Percentiles rank a stretch among this genome's conserved stretches.
Evolutionary conservation across 2,329 filamentous ascomycete genomes (phyloP).

Genomic region (Cercospora berteroae): DNA sequence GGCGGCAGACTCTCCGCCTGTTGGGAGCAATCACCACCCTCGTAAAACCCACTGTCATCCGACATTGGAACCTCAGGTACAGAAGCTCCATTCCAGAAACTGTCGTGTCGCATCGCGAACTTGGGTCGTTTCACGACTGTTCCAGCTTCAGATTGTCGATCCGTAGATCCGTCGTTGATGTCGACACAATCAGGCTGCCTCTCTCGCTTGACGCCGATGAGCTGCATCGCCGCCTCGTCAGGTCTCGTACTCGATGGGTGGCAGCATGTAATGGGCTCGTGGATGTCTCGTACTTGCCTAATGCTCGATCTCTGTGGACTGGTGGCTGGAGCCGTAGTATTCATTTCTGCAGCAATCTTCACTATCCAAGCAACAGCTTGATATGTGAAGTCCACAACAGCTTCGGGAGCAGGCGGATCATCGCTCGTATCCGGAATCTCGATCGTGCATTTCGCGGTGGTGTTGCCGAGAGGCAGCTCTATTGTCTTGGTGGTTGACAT

Average conservation of each 20-base stretch:
- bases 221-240: background rate
- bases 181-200: slow-evolving; percentile 11
- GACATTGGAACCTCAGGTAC: background rate
- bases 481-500: slow-evolving; percentile 10
- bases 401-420: background rate
- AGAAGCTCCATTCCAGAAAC: background rate
- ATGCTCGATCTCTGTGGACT: slow-evolving; percentile 6
- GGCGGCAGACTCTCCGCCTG: background rate
- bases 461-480: slow-evolving; percentile 7
- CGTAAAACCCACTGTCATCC: background rate
- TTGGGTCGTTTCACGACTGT: slow-evolving; percentile 1
- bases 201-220: slow-evolving; percentile 15
- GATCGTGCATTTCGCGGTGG: slow-evolving; percentile 7
- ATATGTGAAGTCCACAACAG: slow-evolving; percentile 12
- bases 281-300: slow-evolving; percentile 11
- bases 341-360: slow-evolving; percentile 12
- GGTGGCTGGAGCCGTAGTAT: background rate
- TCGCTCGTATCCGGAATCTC: slow-evolving; percentile 3
- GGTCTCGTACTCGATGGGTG: background rate
- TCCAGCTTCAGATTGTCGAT: background rate
- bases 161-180: background rate
- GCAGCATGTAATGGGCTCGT: background rate
- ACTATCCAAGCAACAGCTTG: slow-evolving; percentile 9
- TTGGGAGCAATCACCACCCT: background rate
- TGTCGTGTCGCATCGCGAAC: background rate